A percentile compares a stretch with the other conserved stretches of the same genome.
phyloP scores from a whole-genome alignment of 352 stramenopile species.

The Phytopythium ostracodes region DNA sequence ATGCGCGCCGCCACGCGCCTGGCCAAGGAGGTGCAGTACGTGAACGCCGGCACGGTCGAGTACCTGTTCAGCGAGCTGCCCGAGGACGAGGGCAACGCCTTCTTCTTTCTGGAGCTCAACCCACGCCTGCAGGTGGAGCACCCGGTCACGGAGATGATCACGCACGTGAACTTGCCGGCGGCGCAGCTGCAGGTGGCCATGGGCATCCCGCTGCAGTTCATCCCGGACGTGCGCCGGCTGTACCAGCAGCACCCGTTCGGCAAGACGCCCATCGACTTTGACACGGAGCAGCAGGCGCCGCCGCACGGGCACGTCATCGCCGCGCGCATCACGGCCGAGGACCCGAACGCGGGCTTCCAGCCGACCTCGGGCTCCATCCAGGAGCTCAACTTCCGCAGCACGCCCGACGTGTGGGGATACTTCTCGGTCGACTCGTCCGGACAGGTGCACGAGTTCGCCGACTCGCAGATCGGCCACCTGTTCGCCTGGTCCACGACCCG shows the following conservation, averaged over 20 bases:
- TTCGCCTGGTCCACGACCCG: conserved; percentile 96
- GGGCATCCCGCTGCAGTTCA: conserved; percentile 98
- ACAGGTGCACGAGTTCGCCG: conserved; percentile 99
- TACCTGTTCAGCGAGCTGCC: conserved; percentile 98
- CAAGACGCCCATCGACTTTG: conserved; percentile 95
- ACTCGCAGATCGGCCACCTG: conserved; percentile 99
- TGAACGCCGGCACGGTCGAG: conserved; percentile 99
- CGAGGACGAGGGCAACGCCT: conserved; percentile 90
- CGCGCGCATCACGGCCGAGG: conserved; percentile 99
- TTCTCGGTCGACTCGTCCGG: conserved; percentile 99
- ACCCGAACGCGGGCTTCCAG: conserved; percentile 99
- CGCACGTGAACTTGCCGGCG: conserved; percentile 95
- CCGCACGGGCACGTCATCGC: conserved; percentile 97
- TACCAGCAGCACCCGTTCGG: conserved; percentile 95
- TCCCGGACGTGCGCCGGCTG: conserved; percentile 97
- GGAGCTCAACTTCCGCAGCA: conserved; percentile 99
- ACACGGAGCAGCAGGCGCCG: conserved; percentile 70
- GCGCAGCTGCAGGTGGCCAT: conserved; percentile 98
- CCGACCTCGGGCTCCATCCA: conserved; percentile 96
- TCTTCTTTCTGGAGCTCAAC: conserved; percentile 99
- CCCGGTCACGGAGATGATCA: conserved; percentile 99
- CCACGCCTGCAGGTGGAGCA: conserved; percentile 99
- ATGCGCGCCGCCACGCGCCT: conserved; percentile 96
- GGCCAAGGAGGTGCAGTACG: conserved; percentile 98
- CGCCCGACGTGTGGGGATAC: conserved; percentile 99